Percentiles rank a stretch among this genome's conserved stretches.
phyloP scores from a whole-genome alignment of 257 asterid species.

The Cruciata laevipes region DNA sequence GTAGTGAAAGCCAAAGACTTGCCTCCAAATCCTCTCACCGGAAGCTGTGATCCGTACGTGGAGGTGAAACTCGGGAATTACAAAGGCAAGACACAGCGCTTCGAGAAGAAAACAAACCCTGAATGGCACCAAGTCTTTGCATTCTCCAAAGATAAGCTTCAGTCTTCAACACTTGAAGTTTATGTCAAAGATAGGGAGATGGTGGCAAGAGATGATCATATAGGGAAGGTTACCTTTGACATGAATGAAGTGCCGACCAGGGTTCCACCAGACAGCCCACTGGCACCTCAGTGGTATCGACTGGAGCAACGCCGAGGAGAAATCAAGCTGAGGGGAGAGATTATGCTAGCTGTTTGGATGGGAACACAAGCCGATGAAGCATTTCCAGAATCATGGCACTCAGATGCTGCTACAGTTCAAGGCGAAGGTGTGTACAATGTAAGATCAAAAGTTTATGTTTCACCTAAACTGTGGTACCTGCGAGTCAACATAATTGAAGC shows the following conservation, averaged over 20 bases:
- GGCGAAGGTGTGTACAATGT: constrained; percentile 56
- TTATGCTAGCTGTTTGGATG: constrained; percentile 74
- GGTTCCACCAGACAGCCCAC: constrained; percentile 78
- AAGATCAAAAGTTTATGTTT: constrained; percentile 66
- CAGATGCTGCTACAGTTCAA: constrained; percentile 47
- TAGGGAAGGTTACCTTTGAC: constrained; percentile 59
- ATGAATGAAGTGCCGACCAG: constrained; percentile 66
- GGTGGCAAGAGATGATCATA: constrained; percentile 47
- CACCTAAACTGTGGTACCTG: constrained; percentile 69
- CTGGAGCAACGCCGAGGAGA: constrained; percentile 44
- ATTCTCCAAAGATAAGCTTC: constrained; percentile 62
- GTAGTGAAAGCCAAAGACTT: constrained; percentile 67
- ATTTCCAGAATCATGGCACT: constrained; percentile 63
- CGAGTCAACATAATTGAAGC: constrained; percentile 63
- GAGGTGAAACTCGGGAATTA: constrained; percentile 80
- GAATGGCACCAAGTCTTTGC: constrained; percentile 64
- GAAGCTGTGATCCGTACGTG: constrained; percentile 67
- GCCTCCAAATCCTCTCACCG: constrained; percentile 47
- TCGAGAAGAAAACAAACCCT: constrained; percentile 52
- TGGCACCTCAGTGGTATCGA: constrained; percentile 77
- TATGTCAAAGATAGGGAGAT: constrained; percentile 52
- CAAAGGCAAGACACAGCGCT: constrained; percentile 57
- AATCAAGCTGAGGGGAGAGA: constrained; percentile 44
- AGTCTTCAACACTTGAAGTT: constrained; percentile 50
- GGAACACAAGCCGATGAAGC: constrained; percentile 80